Base-by-base conservation (phyloP, 345 rosid genomes). In the Camelina laxa region DNA sequence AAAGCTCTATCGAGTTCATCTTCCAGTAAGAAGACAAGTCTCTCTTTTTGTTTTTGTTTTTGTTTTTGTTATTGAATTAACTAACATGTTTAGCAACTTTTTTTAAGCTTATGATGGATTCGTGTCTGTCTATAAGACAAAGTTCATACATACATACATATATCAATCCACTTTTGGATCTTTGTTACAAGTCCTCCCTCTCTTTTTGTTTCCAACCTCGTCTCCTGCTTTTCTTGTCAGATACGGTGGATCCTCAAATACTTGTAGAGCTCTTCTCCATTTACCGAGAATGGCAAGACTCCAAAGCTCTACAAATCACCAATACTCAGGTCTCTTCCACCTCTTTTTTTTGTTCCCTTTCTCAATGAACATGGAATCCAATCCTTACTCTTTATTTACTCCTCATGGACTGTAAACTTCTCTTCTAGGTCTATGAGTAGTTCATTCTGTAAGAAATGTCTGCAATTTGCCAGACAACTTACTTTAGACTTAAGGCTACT, bases 231-330 rank as follows among this genome's bases (percentile, higher is more conserved):
- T 67, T 20, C 60, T 49, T 2, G 39, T 27, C 50, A 94, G 97
- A 82, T 81, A 79, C 87, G 1, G 88, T 95, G 19, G 80, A 90
- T 74, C 97, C 97, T 4, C 83, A 92, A 75, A 87, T 90, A 76
- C 80, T 95, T 20, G 49, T 84, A 68, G 97, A 95, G 86, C 93
- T 95, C 69, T 89, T 95, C 86, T 85, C 97, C 3, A 72, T 86
- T 74, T 92, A 90, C 61, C 89, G 87, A 11, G 87, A 86, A 44
- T 94, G 97, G 96, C 96, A 90, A 65, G 92, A 90, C 55, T 81
- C 45, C 69, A 87, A 85, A 83, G 83, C 76, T 64, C 81, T 79
- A 75, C 75, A 85, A 60, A 90, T 90, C 20, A 83, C 90, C 89
- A 85, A 74, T 73, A 87, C 77, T 64, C 98, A 94, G 97, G 98